phyloP scores from a whole-genome alignment of 2,329 filamentous ascomycete genomes.

The Didymella glomerata region DNA sequence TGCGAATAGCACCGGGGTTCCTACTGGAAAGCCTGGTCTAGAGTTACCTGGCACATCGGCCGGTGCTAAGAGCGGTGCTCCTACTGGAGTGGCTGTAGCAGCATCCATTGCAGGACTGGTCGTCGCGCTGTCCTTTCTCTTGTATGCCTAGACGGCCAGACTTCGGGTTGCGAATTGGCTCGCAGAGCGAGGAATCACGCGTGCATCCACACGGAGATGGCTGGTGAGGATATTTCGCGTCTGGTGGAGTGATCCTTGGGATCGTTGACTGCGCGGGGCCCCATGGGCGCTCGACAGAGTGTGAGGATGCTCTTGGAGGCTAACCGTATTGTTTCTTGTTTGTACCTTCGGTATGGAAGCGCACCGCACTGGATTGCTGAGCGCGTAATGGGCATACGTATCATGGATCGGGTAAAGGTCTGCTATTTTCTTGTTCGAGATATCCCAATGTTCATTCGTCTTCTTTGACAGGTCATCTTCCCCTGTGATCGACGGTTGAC shows the following conservation, averaged over 20 bases:
- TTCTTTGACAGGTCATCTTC: not conserved
- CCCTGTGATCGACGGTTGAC: not conserved
- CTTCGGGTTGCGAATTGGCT: not conserved
- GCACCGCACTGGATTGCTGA: not conserved
- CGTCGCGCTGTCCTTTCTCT: not conserved
- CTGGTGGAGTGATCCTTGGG: not conserved
- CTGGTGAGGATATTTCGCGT: too few species aligned
- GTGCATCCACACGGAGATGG: too few species aligned
- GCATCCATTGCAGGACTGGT: slow-evolving; percentile 1
- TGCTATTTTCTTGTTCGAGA: slow-evolving; percentile 3
- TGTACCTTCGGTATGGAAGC: not conserved
- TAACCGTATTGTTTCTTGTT: not conserved
- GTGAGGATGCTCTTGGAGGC: not conserved
- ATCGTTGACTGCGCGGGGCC: not conserved
- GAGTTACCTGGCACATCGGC: slow-evolving; percentile 1
- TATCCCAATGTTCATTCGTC: slow-evolving; percentile 10
- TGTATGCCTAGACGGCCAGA: slow-evolving; percentile 8
- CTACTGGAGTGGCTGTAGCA: not conserved
- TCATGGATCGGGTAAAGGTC: not conserved
- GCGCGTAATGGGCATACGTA: not conserved
- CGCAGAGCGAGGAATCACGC: too few species aligned
- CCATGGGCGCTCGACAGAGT: not conserved
- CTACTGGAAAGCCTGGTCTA: not conserved
- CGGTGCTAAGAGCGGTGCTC: slow-evolving; percentile 12
- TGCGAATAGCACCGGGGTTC: not conserved